These are phyloP conservation scores for Aquilaria malaccensis DNA, from an alignment of 345 rosid species.

Conservation along the genomic window DNA sequence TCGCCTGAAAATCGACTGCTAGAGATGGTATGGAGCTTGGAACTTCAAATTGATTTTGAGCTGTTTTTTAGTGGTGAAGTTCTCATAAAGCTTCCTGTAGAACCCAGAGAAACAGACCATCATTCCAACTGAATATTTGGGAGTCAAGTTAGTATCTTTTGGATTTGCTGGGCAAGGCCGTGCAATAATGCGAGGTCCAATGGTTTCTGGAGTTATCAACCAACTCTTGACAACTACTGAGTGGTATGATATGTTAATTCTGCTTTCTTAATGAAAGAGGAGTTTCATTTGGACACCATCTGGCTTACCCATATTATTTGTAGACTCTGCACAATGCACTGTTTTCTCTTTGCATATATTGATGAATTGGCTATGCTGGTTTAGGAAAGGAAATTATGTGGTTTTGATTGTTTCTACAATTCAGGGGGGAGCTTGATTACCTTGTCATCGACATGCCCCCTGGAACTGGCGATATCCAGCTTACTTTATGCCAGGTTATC, in stretches of 20 bases:
- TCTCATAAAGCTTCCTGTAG: slow-evolving; percentile 31
- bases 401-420: slow-evolving; percentile 6
- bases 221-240: slow-evolving; percentile 93
- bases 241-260: slow-evolving; percentile 44
- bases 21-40: slow-evolving; percentile 55
- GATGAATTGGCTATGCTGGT: not conserved
- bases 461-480: slow-evolving; percentile 98
- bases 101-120: slow-evolving; percentile 82
- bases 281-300: not conserved
- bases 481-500: slow-evolving; percentile 88
- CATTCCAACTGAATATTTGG: slow-evolving; percentile 88
- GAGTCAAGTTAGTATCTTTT: slow-evolving; percentile 92
- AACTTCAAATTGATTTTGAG: slow-evolving; percentile 5
- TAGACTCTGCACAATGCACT: not conserved
- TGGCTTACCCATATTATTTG: not conserved
- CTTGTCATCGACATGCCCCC: slow-evolving; percentile 99
- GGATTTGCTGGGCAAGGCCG: slow-evolving; percentile 98
- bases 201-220: slow-evolving; percentile 96
- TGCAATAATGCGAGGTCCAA: slow-evolving; percentile 96
- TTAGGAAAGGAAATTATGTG: not conserved
- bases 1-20: slow-evolving; percentile 75
- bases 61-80: slow-evolving; percentile 6
- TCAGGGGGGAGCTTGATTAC: slow-evolving; percentile 98
- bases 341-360: too few species aligned
- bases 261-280: not conserved